Evolutionary conservation across 306 rosid species (phyloP).

Genomic region (Cicer judaicum): DNA sequence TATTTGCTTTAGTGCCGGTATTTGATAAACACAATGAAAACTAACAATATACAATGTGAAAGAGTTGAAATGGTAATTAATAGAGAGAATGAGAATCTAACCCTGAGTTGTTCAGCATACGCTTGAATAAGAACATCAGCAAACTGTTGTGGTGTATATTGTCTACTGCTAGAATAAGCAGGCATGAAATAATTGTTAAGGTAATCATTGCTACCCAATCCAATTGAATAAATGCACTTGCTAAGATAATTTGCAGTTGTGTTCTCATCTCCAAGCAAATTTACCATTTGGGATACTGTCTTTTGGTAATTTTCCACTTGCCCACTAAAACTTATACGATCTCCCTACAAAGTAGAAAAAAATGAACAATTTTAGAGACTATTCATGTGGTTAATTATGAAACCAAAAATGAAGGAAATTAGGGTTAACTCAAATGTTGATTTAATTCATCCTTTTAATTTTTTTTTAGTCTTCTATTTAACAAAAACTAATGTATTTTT

Average conservation of each 20-base stretch:
- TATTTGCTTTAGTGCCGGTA: no score
- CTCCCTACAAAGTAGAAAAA: slow-evolving; percentile 59
- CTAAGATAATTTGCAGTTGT: slow-evolving; percentile 63
- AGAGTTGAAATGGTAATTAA: not conserved
- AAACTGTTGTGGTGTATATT: slow-evolving; percentile 69
- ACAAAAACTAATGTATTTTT: no score
- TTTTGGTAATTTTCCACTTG: slow-evolving; percentile 80
- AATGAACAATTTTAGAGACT: not conserved
- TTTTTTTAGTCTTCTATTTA: no score
- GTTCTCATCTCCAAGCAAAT: slow-evolving; percentile 67
- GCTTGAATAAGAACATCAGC: slow-evolving; percentile 71
- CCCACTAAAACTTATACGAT: slow-evolving; percentile 76
- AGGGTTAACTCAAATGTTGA: no score
- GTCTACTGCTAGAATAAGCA: slow-evolving; percentile 61
- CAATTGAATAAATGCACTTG: slow-evolving; percentile 84
- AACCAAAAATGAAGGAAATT: not conserved
- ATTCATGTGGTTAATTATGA: slow-evolving; percentile 1
- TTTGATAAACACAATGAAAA: no score
- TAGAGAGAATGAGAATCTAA: slow-evolving; percentile 22
- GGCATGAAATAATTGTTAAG: slow-evolving; percentile 99
- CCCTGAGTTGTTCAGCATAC: slow-evolving; percentile 68
- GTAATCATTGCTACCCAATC: slow-evolving; percentile 95
- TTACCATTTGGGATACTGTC: slow-evolving; percentile 73
- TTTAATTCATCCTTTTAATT: no score
- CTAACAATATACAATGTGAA: not conserved